A percentile compares a stretch with the other conserved stretches of the same genome.
These are phyloP conservation scores for Guyanaporus albipodus DNA, from an alignment of 768 basidiomycete species.

Conservation along the genomic window DNA sequence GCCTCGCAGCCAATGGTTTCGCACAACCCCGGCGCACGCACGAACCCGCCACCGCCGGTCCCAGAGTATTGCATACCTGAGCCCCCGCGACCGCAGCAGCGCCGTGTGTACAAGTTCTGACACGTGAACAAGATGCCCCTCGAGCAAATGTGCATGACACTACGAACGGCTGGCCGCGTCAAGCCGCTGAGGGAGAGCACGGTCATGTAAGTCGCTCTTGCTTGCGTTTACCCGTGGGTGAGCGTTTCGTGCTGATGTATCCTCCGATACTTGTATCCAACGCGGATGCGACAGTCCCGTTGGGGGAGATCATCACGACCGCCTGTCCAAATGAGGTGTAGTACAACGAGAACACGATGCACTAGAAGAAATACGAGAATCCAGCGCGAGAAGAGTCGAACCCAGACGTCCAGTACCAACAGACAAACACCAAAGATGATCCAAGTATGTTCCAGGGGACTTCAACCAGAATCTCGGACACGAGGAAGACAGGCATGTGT, in stretches of 20 bases:
- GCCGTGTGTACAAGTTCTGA: constrained; percentile 47
- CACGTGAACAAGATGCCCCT: constrained; percentile 33
- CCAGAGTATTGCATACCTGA: constrained; percentile 26
- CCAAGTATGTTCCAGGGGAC: constrained; percentile 60
- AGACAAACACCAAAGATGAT: constrained; percentile 55
- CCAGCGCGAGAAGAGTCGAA: constrained; percentile 36
- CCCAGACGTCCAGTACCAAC: constrained; percentile 61
- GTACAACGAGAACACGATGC: constrained; percentile 41
- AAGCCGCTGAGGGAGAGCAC: constrained; percentile 44
- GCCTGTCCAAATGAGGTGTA: constrained; percentile 41
- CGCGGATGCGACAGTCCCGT: constrained; percentile 35
- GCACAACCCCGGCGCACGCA: not conserved
- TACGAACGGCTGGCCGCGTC: constrained; percentile 29
- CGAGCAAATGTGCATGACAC: constrained; percentile 36
- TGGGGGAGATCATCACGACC: constrained; percentile 41
- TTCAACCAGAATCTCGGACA: constrained; percentile 53
- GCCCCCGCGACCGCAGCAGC: constrained; percentile 34
- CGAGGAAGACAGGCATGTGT: constrained; percentile 56
- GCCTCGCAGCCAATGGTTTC: not conserved
- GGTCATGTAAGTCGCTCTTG: constrained; percentile 42
- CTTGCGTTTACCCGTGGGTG: not conserved
- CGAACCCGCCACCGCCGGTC: not conserved
- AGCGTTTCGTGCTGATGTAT: too few species aligned
- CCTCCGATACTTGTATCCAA: too few species aligned
- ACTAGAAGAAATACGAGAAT: constrained; percentile 37